Evolutionary conservation across 1,139 yeast species (phyloP).

Genomic region (Debaryomycetaceae sp.): DNA sequence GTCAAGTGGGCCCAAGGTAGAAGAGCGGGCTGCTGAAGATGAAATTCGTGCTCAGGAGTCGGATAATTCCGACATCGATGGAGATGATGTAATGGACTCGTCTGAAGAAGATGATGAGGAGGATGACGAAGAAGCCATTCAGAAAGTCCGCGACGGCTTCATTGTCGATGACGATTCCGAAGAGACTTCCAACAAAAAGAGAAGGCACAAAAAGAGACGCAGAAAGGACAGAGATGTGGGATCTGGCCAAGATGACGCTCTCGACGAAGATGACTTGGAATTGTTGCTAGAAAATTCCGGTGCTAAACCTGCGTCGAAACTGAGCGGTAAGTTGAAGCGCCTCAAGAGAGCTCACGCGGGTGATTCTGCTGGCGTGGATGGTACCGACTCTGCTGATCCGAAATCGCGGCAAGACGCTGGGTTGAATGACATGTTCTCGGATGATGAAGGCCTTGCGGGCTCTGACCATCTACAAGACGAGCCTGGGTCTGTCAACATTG

Average conservation of each 20-base stretch:
- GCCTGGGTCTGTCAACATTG: conserved; percentile 11
- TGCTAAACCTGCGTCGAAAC: conserved; percentile 29
- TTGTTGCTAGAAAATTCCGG: conserved; percentile 86
- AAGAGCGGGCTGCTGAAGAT: conserved; percentile 19
- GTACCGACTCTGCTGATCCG: conserved; percentile 15
- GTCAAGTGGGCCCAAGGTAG: conserved; percentile 6
- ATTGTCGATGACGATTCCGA: conserved; percentile 81
- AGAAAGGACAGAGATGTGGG: conserved; percentile 22
- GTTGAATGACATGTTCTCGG: conserved; percentile 74
- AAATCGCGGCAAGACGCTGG: conserved; percentile 18
- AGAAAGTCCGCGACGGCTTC: conserved; percentile 78
- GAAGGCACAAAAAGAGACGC: conserved; percentile 27
- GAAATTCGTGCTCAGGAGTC: conserved; percentile 26
- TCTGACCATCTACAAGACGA: conserved; percentile 8
- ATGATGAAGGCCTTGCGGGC: conserved; percentile 47
- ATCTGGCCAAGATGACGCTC: conserved; percentile 47
- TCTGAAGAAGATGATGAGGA: conserved; percentile 71
- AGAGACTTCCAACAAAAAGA: conserved; percentile 22
- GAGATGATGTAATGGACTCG: conserved; percentile 47
- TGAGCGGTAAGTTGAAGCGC: conserved; percentile 55
- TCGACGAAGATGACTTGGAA: conserved; percentile 93
- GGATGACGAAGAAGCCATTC: conserved; percentile 65
- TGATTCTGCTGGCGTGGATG: conserved; percentile 16
- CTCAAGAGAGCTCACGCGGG: conserved; percentile 58
- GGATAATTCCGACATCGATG: conserved; percentile 23